Evolutionary conservation across 164 flowering plant genomes (phyloP).

Genomic region (Magnolia officinalis): DNA sequence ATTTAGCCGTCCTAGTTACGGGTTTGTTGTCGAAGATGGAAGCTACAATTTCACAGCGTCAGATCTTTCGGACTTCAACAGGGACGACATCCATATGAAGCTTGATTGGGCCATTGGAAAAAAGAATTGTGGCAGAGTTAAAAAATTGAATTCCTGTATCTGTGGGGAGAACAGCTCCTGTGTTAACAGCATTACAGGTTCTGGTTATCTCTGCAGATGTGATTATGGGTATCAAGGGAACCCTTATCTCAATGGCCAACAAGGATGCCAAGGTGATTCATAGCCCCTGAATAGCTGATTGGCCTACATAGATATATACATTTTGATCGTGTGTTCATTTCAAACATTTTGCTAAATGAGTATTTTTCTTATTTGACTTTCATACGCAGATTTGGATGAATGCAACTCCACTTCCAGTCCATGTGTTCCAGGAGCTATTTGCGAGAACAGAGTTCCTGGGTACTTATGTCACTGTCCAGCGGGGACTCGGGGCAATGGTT

Average conservation of each 20-base stretch:
- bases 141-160: neutral
- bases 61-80: neutral
- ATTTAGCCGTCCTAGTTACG: neutral
- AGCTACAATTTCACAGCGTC: neutral
- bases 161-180: constrained; percentile 32
- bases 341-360: too few species aligned
- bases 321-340: too few species aligned
- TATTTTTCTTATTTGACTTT: too few species aligned
- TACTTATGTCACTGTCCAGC: neutral
- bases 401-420: neutral
- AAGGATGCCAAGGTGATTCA: constrained; percentile 7
- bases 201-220: constrained; percentile 50
- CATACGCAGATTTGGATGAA: neutral
- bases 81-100: constrained; percentile 6
- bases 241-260: constrained; percentile 31
- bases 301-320: too few species aligned
- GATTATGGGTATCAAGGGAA: constrained; percentile 44
- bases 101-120: constrained; percentile 45
- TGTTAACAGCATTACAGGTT: constrained; percentile 10
- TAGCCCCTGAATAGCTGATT: neutral
- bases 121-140: constrained; percentile 23
- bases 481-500: neutral
- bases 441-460: constrained; percentile 1
- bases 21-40: constrained; percentile 10
- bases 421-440: constrained; percentile 1